These are phyloP conservation scores for Salvia hispanica DNA, from an alignment of 257 asterid species.

Conservation along the genomic window DNA sequence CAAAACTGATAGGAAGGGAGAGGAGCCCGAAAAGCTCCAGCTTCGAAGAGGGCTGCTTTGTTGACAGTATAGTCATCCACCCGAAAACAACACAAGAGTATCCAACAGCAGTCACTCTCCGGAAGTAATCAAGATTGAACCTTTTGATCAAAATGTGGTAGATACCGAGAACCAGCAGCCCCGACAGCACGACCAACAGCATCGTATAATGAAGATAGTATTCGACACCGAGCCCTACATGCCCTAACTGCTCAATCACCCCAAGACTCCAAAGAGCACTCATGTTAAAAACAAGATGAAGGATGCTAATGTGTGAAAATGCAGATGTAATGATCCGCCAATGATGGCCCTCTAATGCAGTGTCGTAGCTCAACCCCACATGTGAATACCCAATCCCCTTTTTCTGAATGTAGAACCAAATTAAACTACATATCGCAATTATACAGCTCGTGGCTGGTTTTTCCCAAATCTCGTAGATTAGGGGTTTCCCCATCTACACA, in stretches of 20 bases:
- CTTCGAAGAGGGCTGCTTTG: slow-evolving; percentile 83
- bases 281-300: slow-evolving; percentile 93
- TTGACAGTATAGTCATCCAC: slow-evolving; percentile 94
- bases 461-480: slow-evolving; percentile 75
- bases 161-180: slow-evolving; percentile 74
- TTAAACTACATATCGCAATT: slow-evolving; percentile 72
- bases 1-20: slow-evolving; percentile 92
- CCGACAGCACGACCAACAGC: slow-evolving; percentile 75
- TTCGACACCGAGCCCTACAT: slow-evolving; percentile 76
- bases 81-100: slow-evolving; percentile 98
- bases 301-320: slow-evolving; percentile 85
- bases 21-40: slow-evolving; percentile 91
- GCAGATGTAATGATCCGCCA: slow-evolving; percentile 96
- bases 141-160: slow-evolving; percentile 76
- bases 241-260: slow-evolving; percentile 62
- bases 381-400: slow-evolving; percentile 81
- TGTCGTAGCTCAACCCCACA: slow-evolving; percentile 86
- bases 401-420: slow-evolving; percentile 90
- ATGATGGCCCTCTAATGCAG: slow-evolving; percentile 79
- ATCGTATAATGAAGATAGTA: slow-evolving; percentile 83
- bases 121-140: slow-evolving; percentile 77
- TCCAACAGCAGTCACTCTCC: slow-evolving; percentile 95
- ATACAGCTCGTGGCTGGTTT: slow-evolving; percentile 92
- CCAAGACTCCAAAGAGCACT: slow-evolving; percentile 98
- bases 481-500: slow-evolving; percentile 82